Conservation (phyloP, 1,139 yeast species). For the Eremothecium gossypii region DNA sequence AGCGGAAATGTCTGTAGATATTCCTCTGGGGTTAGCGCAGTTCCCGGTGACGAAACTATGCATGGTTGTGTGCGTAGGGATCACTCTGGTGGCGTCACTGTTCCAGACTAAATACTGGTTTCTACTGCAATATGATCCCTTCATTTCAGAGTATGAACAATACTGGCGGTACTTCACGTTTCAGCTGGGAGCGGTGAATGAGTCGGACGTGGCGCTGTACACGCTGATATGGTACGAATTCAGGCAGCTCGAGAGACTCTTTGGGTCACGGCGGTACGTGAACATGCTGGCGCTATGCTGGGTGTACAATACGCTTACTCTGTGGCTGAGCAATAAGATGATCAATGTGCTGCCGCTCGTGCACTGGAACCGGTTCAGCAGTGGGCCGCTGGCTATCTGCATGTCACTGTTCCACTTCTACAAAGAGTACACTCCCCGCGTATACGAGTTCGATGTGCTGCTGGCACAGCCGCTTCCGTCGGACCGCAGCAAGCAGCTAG, state of each 20-base stretch:
- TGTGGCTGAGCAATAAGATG: slow-evolving; percentile 12
- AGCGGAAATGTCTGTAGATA: slow-evolving; percentile 22
- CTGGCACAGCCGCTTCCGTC: slow-evolving; percentile 19
- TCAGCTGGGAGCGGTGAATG: slow-evolving; percentile 25
- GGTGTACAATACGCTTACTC: slow-evolving; percentile 18
- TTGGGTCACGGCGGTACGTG: slow-evolving; percentile 27
- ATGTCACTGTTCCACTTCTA: slow-evolving; percentile 26
- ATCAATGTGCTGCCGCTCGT: slow-evolving; percentile 16
- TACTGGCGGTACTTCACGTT: slow-evolving; percentile 21
- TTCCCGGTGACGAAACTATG: slow-evolving; percentile 25
- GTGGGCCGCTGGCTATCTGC: slow-evolving; percentile 23
- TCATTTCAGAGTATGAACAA: slow-evolving; percentile 23
- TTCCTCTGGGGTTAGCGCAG: slow-evolving; percentile 22
- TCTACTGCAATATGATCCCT: slow-evolving; percentile 24
- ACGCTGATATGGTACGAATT: slow-evolving; percentile 27
- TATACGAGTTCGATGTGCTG: slow-evolving; percentile 24
- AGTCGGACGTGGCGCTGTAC: slow-evolving; percentile 24
- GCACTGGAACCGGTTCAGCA: slow-evolving; percentile 22
- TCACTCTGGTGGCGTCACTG: slow-evolving; percentile 25
- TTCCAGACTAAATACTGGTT: slow-evolving; percentile 23
- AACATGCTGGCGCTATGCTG: slow-evolving; percentile 20
- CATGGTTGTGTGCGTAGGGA: slow-evolving; percentile 20
- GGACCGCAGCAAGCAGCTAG: slow-evolving; percentile 11
- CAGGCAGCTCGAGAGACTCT: slow-evolving; percentile 24
- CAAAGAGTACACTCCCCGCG: slow-evolving; percentile 28